phyloP scores from a whole-genome alignment of 225 moss, liverwort and hornwort species.

The Polytrichum formosum region DNA sequence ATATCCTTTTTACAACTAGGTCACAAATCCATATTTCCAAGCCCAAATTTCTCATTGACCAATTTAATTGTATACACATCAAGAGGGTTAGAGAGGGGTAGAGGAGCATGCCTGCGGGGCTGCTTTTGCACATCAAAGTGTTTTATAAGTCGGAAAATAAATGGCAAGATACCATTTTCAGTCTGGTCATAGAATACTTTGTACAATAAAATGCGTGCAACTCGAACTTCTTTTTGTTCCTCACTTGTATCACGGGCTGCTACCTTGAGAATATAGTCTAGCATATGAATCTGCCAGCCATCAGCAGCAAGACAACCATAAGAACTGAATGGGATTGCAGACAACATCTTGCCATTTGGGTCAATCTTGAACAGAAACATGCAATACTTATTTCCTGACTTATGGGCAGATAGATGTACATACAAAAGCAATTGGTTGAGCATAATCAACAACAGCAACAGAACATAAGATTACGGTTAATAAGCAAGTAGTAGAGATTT shows the following conservation, averaged over 20 bases:
- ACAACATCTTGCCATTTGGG: too few species aligned
- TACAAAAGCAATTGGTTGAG: not conserved
- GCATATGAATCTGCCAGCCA: conserved; percentile 73
- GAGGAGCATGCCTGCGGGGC: conserved; percentile 59
- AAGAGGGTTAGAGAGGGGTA: not conserved
- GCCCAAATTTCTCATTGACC: too few species aligned
- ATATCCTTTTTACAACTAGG: too few species aligned
- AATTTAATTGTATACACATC: too few species aligned
- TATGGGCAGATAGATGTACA: not conserved
- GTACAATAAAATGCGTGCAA: conserved; percentile 73
- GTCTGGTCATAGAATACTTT: conserved; percentile 93
- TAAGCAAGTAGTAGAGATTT: too few species aligned
- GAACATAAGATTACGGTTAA: too few species aligned
- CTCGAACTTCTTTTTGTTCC: conserved; percentile 71
- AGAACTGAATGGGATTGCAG: not conserved
- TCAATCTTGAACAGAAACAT: not conserved
- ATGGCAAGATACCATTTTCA: conserved; percentile 69
- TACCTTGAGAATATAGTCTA: conserved; percentile 73
- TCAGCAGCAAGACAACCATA: not conserved
- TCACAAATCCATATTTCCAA: too few species aligned
- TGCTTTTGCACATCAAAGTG: conserved; percentile 85
- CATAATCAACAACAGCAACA: too few species aligned
- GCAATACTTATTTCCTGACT: not conserved
- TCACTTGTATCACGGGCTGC: conserved; percentile 45
- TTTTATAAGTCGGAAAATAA: conserved; percentile 65